Evolutionary conservation across 768 basidiomycete genomes (phyloP), one percentile per base, ranked within the genome.

Genomic region (Ramaria sp.): DNA sequence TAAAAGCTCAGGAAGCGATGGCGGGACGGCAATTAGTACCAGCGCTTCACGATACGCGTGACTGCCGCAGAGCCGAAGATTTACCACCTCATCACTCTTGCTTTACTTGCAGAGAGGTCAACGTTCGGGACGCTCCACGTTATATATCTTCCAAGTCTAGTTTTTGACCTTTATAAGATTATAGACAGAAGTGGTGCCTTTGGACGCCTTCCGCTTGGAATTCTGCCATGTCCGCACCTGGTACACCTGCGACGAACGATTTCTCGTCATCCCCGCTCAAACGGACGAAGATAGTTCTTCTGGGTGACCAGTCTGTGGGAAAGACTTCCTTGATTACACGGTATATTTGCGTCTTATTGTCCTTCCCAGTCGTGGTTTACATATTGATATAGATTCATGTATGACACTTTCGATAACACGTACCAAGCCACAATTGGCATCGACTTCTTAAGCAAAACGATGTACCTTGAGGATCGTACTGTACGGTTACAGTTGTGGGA

Each of bases 321-420:
- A 99, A 99, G 80, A 99, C 96, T 4, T 91, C 88, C 72, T 78
- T 99, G 58, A 99, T 99, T 67, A 98, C 96, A 54, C 81, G 96
- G 81, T 93, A 66, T 64, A 34, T 74, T 66, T 58, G 36, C 58
- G 54, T 28, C 39, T 32, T 51, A 58, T 57, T n/a, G 48, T 52
- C 16, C 47, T 51, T 34, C 43, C 28, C 41, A 36, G 28, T 25
- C 16, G 28, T 44, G 42, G 25, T 42, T 44, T 36, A 16, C 12
- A 24, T 6, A n/a, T n/a, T n/a, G 8, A 24, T 38, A 25, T 61
- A 94, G 90, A 71, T 88, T 89, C 67, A 94, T 98, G 96, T 99
- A 99, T 68, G 96, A 99, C 71, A 98, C 96, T 0, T 99, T 99
- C 69, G 96, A 99, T 76, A 98, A 98, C 69, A 98, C 95, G 42